Percentiles rank a stretch among this genome's conserved stretches.
These are phyloP conservation scores for Sphaerulina populicola DNA, from an alignment of 2,329 filamentous ascomycete species.

Conservation along the genomic window DNA sequence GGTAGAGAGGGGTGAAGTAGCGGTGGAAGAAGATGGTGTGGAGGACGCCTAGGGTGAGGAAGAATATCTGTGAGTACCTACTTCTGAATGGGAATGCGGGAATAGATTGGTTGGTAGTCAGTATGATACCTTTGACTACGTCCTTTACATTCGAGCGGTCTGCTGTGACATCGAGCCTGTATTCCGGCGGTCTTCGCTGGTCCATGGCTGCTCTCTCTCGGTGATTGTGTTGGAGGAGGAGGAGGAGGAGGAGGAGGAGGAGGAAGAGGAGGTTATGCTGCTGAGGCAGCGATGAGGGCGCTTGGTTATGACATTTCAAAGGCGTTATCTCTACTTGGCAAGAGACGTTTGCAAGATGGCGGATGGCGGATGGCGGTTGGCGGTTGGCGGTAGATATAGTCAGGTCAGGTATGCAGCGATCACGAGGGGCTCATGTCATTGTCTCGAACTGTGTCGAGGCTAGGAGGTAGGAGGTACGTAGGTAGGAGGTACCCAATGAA, in stretches of 20 bases:
- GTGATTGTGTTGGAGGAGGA: neutral
- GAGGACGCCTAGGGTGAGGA: constrained; percentile 59
- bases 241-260: no score
- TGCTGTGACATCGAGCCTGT: constrained; percentile 86
- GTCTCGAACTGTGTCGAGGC: neutral
- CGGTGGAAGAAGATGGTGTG: constrained; percentile 99
- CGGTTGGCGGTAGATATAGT: no score
- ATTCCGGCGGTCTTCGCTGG: constrained; percentile 65
- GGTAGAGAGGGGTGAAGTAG: constrained; percentile 81
- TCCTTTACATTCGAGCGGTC: constrained; percentile 85
- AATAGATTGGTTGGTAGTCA: neutral
- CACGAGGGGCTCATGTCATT: neutral
- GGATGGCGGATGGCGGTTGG: no score
- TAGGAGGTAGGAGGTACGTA: no score
- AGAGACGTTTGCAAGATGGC: neutral
- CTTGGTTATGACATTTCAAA: constrained; percentile 1
- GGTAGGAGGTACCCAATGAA: neutral
- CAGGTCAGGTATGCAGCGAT: neutral
- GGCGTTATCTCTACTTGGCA: neutral
- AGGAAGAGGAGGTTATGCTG: neutral
- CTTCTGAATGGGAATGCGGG: no score
- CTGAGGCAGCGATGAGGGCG: constrained; percentile 4
- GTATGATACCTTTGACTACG: constrained; percentile 64
- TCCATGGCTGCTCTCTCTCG: constrained; percentile 44
- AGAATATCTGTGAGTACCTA: neutral